These are phyloP conservation scores for Lipomyces starkeyi DNA, from an alignment of 805 yeast species.

Conservation along the genomic window DNA sequence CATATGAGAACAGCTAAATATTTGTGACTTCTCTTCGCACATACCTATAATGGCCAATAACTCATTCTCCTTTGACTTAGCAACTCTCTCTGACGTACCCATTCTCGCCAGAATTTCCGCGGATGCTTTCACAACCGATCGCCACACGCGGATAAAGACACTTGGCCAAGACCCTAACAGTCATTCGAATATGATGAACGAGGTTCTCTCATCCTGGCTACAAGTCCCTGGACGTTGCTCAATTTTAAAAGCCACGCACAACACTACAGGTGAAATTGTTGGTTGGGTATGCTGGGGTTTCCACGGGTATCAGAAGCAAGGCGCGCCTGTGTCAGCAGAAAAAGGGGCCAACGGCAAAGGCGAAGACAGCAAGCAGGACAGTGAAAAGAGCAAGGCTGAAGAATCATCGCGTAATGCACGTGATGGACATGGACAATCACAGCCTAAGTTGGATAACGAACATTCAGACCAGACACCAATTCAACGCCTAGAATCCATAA, in stretches of 20 bases:
- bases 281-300: constrained; percentile 12
- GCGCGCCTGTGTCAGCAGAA: neutral
- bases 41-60: too few species aligned
- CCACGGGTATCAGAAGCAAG: neutral
- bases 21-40: too few species aligned
- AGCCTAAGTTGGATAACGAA: neutral
- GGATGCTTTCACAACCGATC: constrained; percentile 2
- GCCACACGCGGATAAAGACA: constrained; percentile 7
- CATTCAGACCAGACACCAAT: neutral
- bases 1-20: too few species aligned
- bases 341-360: neutral
- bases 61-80: constrained; percentile 5
- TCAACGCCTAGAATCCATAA: neutral
- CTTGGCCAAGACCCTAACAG: neutral
- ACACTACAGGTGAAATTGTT: constrained; percentile 1
- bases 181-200: neutral
- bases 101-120: neutral
- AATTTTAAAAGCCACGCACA: neutral
- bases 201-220: neutral
- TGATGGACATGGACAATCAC: neutral
- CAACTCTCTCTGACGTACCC: constrained; percentile 4
- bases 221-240: neutral
- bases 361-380: neutral
- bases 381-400: neutral
- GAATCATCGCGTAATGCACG: too few species aligned